A percentile compares a stretch with the other conserved stretches of the same genome.
phyloP scores from a whole-genome alignment of 2,329 filamentous ascomycete species.

The Arthrobotrys conoides region DNA sequence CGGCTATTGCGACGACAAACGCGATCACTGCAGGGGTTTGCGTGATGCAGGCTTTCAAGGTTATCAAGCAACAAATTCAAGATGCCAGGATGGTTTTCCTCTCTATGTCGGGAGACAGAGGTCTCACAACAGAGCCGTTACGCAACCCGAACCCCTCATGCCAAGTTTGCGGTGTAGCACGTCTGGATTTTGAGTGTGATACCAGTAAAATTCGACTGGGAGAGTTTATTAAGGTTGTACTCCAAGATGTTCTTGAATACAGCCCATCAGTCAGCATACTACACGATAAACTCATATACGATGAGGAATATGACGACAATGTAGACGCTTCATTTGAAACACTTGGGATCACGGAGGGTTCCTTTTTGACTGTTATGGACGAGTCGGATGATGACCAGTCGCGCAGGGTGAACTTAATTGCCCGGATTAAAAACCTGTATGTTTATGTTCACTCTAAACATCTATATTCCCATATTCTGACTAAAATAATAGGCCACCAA shows the following conservation, averaged over 20 bases:
- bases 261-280: constrained; percentile 84
- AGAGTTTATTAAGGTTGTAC: constrained; percentile 81
- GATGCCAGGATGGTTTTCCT: constrained; percentile 72
- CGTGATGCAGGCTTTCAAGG: constrained; percentile 92
- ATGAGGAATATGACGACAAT: constrained; percentile 89
- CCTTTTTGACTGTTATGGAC: constrained; percentile 86
- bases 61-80: constrained; percentile 79
- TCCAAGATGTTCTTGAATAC: constrained; percentile 80
- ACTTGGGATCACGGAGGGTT: constrained; percentile 79
- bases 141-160: constrained; percentile 83
- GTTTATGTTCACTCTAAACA: constrained; percentile 64
- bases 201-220: constrained; percentile 79
- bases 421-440: constrained; percentile 77
- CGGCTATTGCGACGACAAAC: constrained; percentile 97
- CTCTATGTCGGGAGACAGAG: constrained; percentile 71
- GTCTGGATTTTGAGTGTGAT: constrained; percentile 78
- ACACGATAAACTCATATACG: constrained; percentile 84
- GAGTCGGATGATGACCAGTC: constrained; percentile 79
- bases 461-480: constrained; percentile 56
- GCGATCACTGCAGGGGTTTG: constrained; percentile 94
- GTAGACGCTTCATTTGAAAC: constrained; percentile 83
- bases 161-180: constrained; percentile 83
- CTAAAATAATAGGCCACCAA: constrained; percentile 64
- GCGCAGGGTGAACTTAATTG: constrained; percentile 83
- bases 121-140: constrained; percentile 73